phyloP scores from a whole-genome alignment of 1,284 basidiomycete genomes.

The Anthracocystis walkeri region DNA sequence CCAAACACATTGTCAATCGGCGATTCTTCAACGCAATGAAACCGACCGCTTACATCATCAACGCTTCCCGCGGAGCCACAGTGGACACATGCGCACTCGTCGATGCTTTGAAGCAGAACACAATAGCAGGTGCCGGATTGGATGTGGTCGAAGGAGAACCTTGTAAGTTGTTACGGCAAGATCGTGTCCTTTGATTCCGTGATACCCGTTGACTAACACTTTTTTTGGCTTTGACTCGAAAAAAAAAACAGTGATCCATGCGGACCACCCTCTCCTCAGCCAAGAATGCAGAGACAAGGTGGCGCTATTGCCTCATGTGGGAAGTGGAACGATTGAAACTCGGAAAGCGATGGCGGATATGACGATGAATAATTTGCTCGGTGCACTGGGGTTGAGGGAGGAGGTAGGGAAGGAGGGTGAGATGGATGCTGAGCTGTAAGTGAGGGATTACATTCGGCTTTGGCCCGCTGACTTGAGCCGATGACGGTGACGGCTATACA shows the following conservation, averaged over 20 bases:
- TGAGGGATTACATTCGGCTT: neutral
- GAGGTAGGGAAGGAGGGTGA: constrained; percentile 36
- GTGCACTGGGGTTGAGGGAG: constrained; percentile 43
- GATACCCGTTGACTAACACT: constrained; percentile 8
- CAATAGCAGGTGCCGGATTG: constrained; percentile 90
- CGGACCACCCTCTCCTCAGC: constrained; percentile 81
- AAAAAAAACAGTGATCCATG: constrained; percentile 72
- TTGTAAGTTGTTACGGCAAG: constrained; percentile 47
- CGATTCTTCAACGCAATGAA: constrained; percentile 86
- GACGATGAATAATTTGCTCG: constrained; percentile 57
- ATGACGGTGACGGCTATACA: no score
- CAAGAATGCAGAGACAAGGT: constrained; percentile 73
- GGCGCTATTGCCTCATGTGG: constrained; percentile 87
- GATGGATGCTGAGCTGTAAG: constrained; percentile 51
- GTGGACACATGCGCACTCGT: constrained; percentile 87
- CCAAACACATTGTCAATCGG: constrained; percentile 80
- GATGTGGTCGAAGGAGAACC: constrained; percentile 97
- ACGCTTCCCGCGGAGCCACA: constrained; percentile 73
- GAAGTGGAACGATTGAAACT: constrained; percentile 87
- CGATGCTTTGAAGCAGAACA: constrained; percentile 79
- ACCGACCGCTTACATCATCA: constrained; percentile 64
- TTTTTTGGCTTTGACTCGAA: neutral
- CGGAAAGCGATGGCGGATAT: constrained; percentile 80
- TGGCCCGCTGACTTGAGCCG: no score
- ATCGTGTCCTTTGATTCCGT: constrained; percentile 26